These are phyloP conservation scores for Glomus cerebriforme DNA, from an alignment of 192 early-diverging fungal genomes.

Conservation along the genomic window DNA sequence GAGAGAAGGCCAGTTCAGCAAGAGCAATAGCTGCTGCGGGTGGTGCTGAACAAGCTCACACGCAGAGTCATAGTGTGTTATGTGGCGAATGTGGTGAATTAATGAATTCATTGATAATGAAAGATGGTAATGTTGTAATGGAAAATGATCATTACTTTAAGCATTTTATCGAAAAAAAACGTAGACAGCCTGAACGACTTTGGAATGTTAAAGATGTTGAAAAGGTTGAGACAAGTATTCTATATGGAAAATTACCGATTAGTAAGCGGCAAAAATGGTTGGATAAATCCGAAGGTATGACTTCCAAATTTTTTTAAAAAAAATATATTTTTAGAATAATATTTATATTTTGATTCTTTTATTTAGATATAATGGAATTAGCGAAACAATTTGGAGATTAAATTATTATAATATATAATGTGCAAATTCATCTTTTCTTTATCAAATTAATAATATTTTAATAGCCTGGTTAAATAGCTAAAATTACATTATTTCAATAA, in stretches of 20 bases:
- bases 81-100: conserved; percentile 16
- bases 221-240: not conserved
- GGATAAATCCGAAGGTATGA: conserved; percentile 14
- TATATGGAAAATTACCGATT: conserved; percentile 7
- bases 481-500: no score
- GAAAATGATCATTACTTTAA: conserved; percentile 20
- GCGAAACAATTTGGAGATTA: not conserved
- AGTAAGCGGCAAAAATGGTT: conserved; percentile 12
- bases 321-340: not conserved
- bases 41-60: not conserved
- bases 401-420: no score
- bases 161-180: conserved; percentile 23
- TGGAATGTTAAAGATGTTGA: not conserved
- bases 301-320: not conserved
- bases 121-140: not conserved
- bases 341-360: not conserved
- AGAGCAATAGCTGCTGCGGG: not conserved
- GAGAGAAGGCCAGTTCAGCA: not conserved
- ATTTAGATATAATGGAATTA: not conserved
- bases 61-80: not conserved
- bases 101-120: not conserved
- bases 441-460: no score
- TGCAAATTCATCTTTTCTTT: no score
- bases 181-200: not conserved
- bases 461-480: no score